Base-by-base conservation (phyloP, 106 monocot species). In the Phalaenopsis aphrodite region DNA sequence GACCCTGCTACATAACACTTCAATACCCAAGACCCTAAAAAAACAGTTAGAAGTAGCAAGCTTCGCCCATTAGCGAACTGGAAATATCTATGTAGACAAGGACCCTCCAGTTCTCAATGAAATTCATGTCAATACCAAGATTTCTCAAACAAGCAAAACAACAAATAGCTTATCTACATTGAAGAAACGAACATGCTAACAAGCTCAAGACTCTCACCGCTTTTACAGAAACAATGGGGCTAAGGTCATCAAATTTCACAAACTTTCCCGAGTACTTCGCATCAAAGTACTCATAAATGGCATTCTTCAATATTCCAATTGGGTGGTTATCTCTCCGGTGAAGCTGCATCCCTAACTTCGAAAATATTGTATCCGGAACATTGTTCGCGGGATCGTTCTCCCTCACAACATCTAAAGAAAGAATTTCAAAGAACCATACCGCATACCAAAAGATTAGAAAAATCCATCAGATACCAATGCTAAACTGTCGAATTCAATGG, bases 211-310 rank as follows among this genome's bases (percentile, higher is more conserved):
- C 3, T 30, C 23, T 45, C 86, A 94, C 97, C 94, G 87, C 81
- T 74, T 92, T 89, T 61, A 88, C 81, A 8, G 94, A 80, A 84
- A 98, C 97, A 83, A 98, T 90, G 41, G 97, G 97, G 75, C 92
- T 90, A 57, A 98, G 87, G 78, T 94, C 89, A 77, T 98, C 97
- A 76, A 94, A 94, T 79, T 98, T 94, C 45, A 76, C 83, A 56
- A 98, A 98, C 78, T 89, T 88, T 5, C 58, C 81, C 11, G 82
- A 5, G 78, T 76, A 88, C 39, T 72, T 91, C 19, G 24, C 77
- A 75, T 98, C 97, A 56, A 98, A 98, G 79, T 94, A 98, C 36
- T 92, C 92, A 78, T 90, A 88, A 39, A 98, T 94, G 14, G 92
- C 88, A 47, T 90, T 90, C 88, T 91, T 98, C 82, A 98, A 84